Base-by-base conservation (phyloP, 768 basidiomycete genomes). In the Mycena venus region DNA sequence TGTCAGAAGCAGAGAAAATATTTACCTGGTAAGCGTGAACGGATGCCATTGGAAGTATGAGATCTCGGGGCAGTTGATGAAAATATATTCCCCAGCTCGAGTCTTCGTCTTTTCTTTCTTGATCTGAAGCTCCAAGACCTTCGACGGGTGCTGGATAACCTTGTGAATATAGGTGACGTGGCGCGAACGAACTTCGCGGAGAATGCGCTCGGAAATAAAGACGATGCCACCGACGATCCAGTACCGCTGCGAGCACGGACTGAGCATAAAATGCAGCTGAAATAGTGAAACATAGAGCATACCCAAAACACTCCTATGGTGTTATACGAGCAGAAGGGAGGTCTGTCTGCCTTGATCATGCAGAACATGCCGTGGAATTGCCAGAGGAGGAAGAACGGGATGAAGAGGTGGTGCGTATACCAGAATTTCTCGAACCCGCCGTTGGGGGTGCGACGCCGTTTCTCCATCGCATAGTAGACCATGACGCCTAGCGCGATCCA, bases 11-110 rank as follows among this genome's bases (percentile, higher is more conserved):
- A 19, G 25, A 5, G 11, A 5, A 23, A 4, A 5, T 44, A 80
- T 84, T 23, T 68, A 91, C 93, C 93, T 94, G 38, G 96, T 98
- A 74, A 98, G 90, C 21, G 97, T 98, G 89, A 98, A 98, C 12
- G 97, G 96, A 80, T 99, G 97, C 73, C 96, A 99, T 82, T 98
- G 96, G 88, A 94, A 98, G 86, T 97, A 98, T 19, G 94, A 96
- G 60, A 99, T 87, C 83, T 96, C 94, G 15, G 97, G 97, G 85
- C 95, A 96, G 76, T 87, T 93, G 59, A 98, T 83, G 88, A 98
- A 97, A 82, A 99, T 95, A 84, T 98, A 99, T 82, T 98, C 95
- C 27, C 96, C 96, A 2, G 96, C 96, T 14, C 93, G 90, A 25
- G 91, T 93, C 3, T 31, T 74, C 1, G 73, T 74, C 58, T 67